Base-by-base conservation (phyloP, 352 stramenopile genomes). In the Globisporangium spinosum region DNA sequence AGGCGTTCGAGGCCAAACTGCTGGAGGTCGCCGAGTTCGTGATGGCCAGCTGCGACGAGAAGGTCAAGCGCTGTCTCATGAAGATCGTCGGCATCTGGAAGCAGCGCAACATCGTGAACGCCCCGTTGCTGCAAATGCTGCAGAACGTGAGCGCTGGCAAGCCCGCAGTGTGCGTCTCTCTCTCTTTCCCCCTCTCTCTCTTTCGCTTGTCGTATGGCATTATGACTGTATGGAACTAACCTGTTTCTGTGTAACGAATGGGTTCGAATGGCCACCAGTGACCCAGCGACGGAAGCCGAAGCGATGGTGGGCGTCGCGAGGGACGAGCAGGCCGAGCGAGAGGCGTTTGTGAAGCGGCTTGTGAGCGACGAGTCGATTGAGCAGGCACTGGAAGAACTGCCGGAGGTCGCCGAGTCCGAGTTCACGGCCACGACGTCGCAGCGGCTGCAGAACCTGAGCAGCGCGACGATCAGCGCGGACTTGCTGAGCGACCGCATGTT, bases 401-500 rank as follows among this genome's bases (percentile, higher is more conserved):
- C 83, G 2, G 85, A 93, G 51, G 77, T 89, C 3, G 25, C 65
- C 32, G 87, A 94, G 67, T 89, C 84, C 13, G 60, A 73, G 25
- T 67, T 71, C 8, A 94, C 87, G 1, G 59, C 64, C 15, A 68
- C 73, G 40, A 72, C 86, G 62, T 66, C 76, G 23, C 69, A 76
- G 34, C 75, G 76, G 29, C 68, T 95, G 27, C 85, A 95, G 71
- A 77, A 90, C 34, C 74, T 95, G 1, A 87, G 91, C 35, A 93
- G 81, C 58, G 84, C 85, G 22, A 92, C 85, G 7, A 93, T 95
- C 64, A 94, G 83, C 34, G 83, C 87, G 0, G 87, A 95, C 57
- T 77, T 95, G 71, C 73, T 95, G 35, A 95, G 87, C 74, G 87
- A 95, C 68, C 84, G 87, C 62, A 94, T 95, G 85, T 95, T 95